Conservation (phyloP, 352 stramenopile species). For the Globisporangium polare region DNA sequence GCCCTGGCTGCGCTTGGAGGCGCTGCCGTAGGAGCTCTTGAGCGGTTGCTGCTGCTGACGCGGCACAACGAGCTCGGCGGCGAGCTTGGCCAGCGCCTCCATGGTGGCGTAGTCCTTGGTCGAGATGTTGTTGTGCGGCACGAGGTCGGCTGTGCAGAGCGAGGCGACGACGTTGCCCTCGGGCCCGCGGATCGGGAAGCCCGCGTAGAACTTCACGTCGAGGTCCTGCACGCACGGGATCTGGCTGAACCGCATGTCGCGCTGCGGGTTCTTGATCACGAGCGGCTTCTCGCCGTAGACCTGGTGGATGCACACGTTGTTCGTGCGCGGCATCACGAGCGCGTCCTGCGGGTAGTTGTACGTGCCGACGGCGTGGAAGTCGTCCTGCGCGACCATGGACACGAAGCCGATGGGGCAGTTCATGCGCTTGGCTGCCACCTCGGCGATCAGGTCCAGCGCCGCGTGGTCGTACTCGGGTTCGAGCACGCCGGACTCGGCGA, state of each 20-base stretch:
- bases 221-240: slow-evolving; percentile 41
- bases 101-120: slow-evolving; percentile 77
- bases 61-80: slow-evolving; percentile 31
- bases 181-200: slow-evolving; percentile 47
- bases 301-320: slow-evolving; percentile 54
- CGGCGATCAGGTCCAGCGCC: slow-evolving; percentile 48
- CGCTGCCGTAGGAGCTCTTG: neutral
- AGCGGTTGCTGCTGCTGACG: neutral
- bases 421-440: slow-evolving; percentile 48
- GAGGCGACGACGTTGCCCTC: slow-evolving; percentile 45
- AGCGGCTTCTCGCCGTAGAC: slow-evolving; percentile 60
- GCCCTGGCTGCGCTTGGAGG: neutral
- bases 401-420: slow-evolving; percentile 59
- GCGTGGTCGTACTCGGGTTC: slow-evolving; percentile 34
- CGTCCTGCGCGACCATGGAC: slow-evolving; percentile 44
- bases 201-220: slow-evolving; percentile 60
- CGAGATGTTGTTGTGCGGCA: slow-evolving; percentile 53
- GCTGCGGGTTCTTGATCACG: slow-evolving; percentile 57
- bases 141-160: slow-evolving; percentile 36
- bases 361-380: slow-evolving; percentile 49
- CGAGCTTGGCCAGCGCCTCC: slow-evolving; percentile 50
- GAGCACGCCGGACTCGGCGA: slow-evolving; percentile 43
- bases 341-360: slow-evolving; percentile 32
- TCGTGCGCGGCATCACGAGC: slow-evolving; percentile 31
- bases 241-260: slow-evolving; percentile 59